Evolutionary conservation across 495 filamentous ascomycete species (phyloP).

Genomic region (Penicillium turbatum): DNA sequence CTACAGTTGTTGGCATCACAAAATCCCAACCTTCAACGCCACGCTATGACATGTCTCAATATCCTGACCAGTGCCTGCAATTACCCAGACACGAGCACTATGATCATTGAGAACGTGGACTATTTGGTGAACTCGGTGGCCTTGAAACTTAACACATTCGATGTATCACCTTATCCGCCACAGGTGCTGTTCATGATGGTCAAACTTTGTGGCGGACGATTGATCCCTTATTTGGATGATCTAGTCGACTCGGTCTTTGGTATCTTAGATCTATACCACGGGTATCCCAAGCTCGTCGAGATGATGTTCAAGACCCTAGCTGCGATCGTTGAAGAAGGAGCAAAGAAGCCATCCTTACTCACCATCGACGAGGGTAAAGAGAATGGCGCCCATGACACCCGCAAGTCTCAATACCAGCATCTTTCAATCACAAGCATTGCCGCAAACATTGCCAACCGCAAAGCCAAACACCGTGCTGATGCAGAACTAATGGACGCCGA

Average conservation of each 20-base stretch:
- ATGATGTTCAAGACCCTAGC: conserved; percentile 76
- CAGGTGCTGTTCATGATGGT: conserved; percentile 95
- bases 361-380: conserved; percentile 41
- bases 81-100: conserved; percentile 66
- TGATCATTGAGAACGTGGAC: conserved; percentile 90
- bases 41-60: conserved; percentile 82
- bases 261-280: conserved; percentile 87
- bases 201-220: conserved; percentile 69
- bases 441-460: conserved; percentile 31
- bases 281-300: conserved; percentile 82
- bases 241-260: conserved; percentile 84
- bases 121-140: conserved; percentile 94
- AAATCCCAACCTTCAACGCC: conserved; percentile 62
- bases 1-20: conserved; percentile 78
- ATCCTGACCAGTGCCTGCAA: conserved; percentile 69
- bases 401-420: conserved; percentile 36
- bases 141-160: conserved; percentile 82
- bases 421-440: conserved; percentile 37
- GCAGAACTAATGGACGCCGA: conserved; percentile 32
- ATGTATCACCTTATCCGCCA: conserved; percentile 85
- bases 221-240: conserved; percentile 90
- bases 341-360: conserved; percentile 56
- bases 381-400: conserved; percentile 27
- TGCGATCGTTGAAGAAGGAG: conserved; percentile 76
- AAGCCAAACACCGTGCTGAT: conserved; percentile 33